These are phyloP conservation scores for Kokia cookei DNA, from an alignment of 441 rosid species.

Conservation along the genomic window DNA sequence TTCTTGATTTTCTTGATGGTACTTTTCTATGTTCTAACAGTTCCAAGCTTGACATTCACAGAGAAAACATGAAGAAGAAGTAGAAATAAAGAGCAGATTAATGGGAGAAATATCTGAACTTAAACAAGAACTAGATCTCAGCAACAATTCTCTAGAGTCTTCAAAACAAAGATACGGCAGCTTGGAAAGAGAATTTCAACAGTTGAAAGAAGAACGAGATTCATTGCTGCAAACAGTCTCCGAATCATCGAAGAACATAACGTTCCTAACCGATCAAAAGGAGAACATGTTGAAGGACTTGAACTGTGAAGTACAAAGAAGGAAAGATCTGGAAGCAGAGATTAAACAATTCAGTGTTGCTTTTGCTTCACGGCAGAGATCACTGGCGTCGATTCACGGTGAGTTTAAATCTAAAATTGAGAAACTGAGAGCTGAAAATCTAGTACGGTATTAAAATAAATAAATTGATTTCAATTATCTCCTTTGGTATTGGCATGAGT, in stretches of 20 bases:
- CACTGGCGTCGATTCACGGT: slow-evolving; percentile 46
- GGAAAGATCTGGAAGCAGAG: slow-evolving; percentile 63
- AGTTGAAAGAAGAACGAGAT: slow-evolving; percentile 57
- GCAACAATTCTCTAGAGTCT: slow-evolving; percentile 39
- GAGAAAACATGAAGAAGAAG: slow-evolving; percentile 57
- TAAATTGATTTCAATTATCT: not conserved
- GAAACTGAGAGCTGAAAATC: slow-evolving; percentile 36
- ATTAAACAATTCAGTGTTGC: slow-evolving; percentile 60
- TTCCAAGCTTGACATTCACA: slow-evolving; percentile 22
- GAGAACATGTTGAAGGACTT: slow-evolving; percentile 57
- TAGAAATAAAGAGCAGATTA: slow-evolving; percentile 41
- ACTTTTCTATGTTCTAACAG: not conserved
- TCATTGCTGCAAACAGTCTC: slow-evolving; percentile 30
- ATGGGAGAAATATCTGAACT: slow-evolving; percentile 57
- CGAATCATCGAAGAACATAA: slow-evolving; percentile 40
- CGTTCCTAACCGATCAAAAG: slow-evolving; percentile 35
- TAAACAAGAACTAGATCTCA: slow-evolving; percentile 40
- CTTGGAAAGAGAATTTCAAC: slow-evolving; percentile 51
- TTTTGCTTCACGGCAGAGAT: slow-evolving; percentile 54
- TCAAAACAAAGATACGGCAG: slow-evolving; percentile 41
- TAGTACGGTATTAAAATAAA: slow-evolving; percentile 19
- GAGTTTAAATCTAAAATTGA: slow-evolving; percentile 60
- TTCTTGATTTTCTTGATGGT: not conserved
- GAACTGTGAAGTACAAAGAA: slow-evolving; percentile 43
- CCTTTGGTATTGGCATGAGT: not conserved